phyloP scores from a whole-genome alignment of 2,329 filamentous ascomycete genomes.

The Monilinia polystroma region DNA sequence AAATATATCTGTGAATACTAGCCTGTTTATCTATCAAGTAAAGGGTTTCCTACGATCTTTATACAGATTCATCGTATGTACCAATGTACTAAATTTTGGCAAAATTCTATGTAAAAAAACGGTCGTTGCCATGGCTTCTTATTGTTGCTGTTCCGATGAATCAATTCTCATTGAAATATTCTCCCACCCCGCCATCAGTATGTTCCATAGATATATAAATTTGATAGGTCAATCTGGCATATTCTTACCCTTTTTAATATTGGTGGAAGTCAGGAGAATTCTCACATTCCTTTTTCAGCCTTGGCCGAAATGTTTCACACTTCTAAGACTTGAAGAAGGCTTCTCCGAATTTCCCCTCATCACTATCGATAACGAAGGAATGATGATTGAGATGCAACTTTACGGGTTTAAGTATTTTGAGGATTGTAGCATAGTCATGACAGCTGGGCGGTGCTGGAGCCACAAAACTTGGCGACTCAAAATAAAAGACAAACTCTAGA shows the following conservation, averaged over 20 bases:
- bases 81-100: background rate
- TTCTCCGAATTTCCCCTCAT: background rate
- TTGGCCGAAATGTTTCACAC: background rate
- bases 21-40: background rate
- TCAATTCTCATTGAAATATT: background rate
- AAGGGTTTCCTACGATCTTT: background rate
- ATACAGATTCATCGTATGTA: background rate
- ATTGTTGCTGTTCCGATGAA: background rate
- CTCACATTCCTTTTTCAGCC: conserved; percentile 3
- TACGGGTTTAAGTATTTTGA: background rate
- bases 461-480: background rate
- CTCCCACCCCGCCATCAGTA: background rate
- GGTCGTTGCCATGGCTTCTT: background rate
- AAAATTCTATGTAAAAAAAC: background rate
- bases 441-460: fast-evolving
- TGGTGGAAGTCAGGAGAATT: conserved; percentile 11
- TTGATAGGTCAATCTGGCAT: background rate
- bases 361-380: background rate
- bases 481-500: background rate
- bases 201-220: background rate
- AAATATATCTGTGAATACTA: background rate
- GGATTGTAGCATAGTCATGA: background rate
- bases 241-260: background rate
- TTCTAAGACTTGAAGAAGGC: background rate
- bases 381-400: background rate